Percentiles rank a stretch among this genome's conserved stretches.
These are phyloP conservation scores for Xylaria scruposa DNA, from an alignment of 495 filamentous ascomycete species.

Conservation along the genomic window DNA sequence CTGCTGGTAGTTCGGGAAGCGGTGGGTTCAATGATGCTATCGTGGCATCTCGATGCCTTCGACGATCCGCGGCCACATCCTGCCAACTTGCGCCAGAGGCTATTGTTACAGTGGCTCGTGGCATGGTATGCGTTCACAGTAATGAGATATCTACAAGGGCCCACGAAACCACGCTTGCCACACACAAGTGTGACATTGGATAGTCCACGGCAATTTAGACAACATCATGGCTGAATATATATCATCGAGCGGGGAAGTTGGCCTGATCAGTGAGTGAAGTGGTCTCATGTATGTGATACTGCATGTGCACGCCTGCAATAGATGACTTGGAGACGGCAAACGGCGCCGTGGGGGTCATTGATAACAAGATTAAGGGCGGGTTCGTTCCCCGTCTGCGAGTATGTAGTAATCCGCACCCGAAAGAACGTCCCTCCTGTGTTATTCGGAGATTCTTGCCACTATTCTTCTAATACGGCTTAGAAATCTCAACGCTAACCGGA, in stretches of 20 bases:
- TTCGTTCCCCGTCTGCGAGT: neutral
- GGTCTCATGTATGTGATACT: neutral
- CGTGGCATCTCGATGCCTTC: conserved; percentile 52
- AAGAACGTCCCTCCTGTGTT: neutral
- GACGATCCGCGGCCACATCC: conserved; percentile 51
- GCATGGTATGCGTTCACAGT: conserved; percentile 23
- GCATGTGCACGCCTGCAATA: neutral
- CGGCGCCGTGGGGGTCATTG: conserved; percentile 12
- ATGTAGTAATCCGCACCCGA: neutral
- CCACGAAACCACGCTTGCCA: neutral
- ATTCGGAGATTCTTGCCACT: neutral
- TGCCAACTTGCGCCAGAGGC: conserved; percentile 52
- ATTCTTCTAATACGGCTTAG: no score
- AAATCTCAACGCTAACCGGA: no score
- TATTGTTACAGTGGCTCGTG: conserved; percentile 44
- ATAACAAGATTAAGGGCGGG: neutral
- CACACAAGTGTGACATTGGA: neutral
- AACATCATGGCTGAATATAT: neutral
- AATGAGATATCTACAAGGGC: neutral
- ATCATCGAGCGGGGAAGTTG: neutral
- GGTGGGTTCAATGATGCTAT: conserved; percentile 43
- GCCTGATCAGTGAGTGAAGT: no score
- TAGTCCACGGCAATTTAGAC: neutral
- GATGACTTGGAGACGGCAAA: neutral
- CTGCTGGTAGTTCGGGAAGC: conserved; percentile 42